A percentile compares a stretch with the other conserved stretches of the same genome.
These are phyloP conservation scores for Alternaria metachromatica DNA, from an alignment of 2,329 filamentous ascomycete genomes.

Conservation along the genomic window DNA sequence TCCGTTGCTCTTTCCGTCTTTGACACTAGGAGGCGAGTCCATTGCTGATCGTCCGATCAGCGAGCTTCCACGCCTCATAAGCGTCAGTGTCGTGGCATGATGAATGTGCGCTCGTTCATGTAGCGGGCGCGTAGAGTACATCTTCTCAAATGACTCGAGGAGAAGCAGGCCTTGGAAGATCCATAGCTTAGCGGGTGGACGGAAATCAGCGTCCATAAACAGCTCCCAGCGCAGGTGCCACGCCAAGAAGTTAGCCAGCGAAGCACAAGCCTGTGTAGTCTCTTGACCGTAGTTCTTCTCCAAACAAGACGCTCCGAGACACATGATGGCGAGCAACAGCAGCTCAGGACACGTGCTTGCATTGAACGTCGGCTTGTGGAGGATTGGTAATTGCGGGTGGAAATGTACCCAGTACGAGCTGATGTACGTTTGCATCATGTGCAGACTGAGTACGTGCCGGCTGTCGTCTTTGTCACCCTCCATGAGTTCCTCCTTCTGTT, in stretches of 20 bases:
- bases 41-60: conserved; percentile 84
- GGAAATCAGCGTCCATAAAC: conserved; percentile 88
- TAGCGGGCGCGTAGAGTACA: conserved; percentile 89
- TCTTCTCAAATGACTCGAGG: conserved; percentile 94
- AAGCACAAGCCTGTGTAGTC: conserved; percentile 76
- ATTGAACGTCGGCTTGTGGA: conserved; percentile 93
- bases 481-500: conserved; percentile 77
- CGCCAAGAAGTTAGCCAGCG: conserved; percentile 86
- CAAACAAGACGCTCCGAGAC: conserved; percentile 87
- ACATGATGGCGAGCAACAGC: conserved; percentile 86
- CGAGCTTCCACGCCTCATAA: conserved; percentile 93
- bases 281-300: conserved; percentile 80
- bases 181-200: conserved; percentile 93
- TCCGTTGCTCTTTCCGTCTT: conserved; percentile 63
- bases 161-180: conserved; percentile 90
- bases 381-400: conserved; percentile 89
- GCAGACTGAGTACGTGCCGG: conserved; percentile 73
- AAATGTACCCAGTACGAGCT: conserved; percentile 94
- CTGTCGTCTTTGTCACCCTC: conserved; percentile 75
- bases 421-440: conserved; percentile 94
- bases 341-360: conserved; percentile 86
- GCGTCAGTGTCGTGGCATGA: conserved; percentile 90
- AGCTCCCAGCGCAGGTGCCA: conserved; percentile 96
- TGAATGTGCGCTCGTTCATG: conserved; percentile 97
- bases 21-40: conserved; percentile 80